These are phyloP conservation scores for Barbarea vulgaris DNA, from an alignment of 345 rosid genomes.

Conservation along the genomic window DNA sequence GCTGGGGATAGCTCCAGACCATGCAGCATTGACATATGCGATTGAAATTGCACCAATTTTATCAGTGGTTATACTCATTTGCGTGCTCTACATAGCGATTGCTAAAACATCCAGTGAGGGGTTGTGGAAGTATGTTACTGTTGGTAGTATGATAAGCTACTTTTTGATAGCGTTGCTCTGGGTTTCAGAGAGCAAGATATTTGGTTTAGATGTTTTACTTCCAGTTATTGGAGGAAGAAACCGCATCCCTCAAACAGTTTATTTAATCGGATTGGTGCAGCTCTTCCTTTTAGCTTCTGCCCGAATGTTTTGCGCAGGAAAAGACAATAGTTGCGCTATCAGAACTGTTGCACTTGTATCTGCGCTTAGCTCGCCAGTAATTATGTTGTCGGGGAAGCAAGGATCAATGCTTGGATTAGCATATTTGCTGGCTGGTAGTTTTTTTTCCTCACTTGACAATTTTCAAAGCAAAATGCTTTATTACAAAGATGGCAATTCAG, in stretches of 20 bases:
- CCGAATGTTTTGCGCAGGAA: conserved; percentile 32
- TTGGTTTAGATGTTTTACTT: conserved; percentile 43
- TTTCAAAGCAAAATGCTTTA: background rate
- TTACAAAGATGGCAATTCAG: background rate
- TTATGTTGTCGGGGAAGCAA: conserved; percentile 78
- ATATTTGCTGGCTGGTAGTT: conserved; percentile 64
- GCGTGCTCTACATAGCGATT: conserved; percentile 46
- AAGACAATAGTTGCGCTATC: conserved; percentile 42
- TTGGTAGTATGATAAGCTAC: conserved; percentile 62
- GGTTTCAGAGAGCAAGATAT: conserved; percentile 60
- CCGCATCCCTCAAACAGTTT: conserved; percentile 60
- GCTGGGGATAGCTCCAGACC: conserved; percentile 58
- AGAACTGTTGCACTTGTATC: conserved; percentile 61
- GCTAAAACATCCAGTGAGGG: conserved; percentile 38
- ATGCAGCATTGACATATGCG: conserved; percentile 52
- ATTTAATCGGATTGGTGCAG: conserved; percentile 61
- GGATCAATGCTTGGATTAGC: conserved; percentile 78
- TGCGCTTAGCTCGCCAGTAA: conserved; percentile 75
- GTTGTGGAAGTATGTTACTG: conserved; percentile 50
- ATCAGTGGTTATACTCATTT: conserved; percentile 50
- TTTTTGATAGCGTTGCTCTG: conserved; percentile 72
- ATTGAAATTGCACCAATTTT: conserved; percentile 61
- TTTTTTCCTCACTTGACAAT: conserved; percentile 13
- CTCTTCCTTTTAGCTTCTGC: conserved; percentile 52
- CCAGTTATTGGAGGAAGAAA: conserved; percentile 49